Conservation (phyloP, 2,329 filamentous ascomycete genomes). For the Cordyceps fumosorosea region DNA sequence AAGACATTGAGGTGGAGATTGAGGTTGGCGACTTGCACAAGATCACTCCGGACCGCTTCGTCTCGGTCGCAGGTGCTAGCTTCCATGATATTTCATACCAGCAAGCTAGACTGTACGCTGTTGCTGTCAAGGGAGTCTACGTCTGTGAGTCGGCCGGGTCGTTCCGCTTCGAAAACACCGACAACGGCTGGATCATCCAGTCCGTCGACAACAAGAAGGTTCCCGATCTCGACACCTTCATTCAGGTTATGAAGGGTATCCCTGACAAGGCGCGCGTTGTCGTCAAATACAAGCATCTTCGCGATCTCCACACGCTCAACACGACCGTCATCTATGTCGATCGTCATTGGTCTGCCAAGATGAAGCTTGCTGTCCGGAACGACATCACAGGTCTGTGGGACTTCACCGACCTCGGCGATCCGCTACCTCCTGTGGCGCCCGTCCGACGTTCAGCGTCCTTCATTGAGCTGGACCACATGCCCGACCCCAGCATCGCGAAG, state of each 20-base stretch:
- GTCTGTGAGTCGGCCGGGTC: conserved; percentile 90
- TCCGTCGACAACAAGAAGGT: conserved; percentile 88
- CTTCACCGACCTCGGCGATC: conserved; percentile 76
- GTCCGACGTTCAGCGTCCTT: conserved; percentile 78
- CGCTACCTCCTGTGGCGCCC: conserved; percentile 67
- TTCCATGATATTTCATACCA: conserved; percentile 98
- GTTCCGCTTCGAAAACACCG: conserved; percentile 85
- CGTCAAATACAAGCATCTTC: conserved; percentile 89
- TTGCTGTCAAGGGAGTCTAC: conserved; percentile 86
- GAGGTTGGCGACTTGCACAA: conserved; percentile 82
- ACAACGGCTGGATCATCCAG: conserved; percentile 91
- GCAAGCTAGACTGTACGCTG: conserved; percentile 90
- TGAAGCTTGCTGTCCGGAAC: conserved; percentile 87
- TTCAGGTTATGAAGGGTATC: conserved; percentile 83
- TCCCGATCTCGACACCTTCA: conserved; percentile 78
- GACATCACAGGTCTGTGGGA: conserved; percentile 91
- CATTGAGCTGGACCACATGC: conserved; percentile 82
- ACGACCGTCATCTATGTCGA: conserved; percentile 90
- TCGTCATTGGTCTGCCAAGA: conserved; percentile 91
- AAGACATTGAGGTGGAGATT: conserved; percentile 79
- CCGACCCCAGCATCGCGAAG: conserved; percentile 83
- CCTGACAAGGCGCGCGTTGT: conserved; percentile 80
- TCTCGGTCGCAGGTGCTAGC: conserved; percentile 85
- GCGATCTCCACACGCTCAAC: conserved; percentile 89
- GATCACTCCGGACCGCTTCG: conserved; percentile 93